Evolutionary conservation across 768 basidiomycete genomes (phyloP).

Genomic region (Hygrocybe coccinea): DNA sequence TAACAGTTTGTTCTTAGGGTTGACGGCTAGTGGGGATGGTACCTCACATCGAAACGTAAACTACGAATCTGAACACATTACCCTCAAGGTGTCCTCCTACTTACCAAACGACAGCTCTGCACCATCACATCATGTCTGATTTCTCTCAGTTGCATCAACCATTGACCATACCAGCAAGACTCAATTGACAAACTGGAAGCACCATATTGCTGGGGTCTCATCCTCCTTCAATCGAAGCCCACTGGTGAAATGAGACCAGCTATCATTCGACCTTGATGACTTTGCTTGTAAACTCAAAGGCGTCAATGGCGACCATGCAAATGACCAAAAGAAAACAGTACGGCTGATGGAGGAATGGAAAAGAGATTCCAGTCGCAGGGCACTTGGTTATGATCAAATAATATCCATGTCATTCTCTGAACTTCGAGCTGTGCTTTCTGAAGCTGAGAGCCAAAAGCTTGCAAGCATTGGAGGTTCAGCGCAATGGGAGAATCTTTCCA

Average conservation of each 20-base stretch:
- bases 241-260: background rate
- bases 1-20: too few relatives aligned
- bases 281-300: slow-evolving; percentile 12
- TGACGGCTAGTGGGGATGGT: too few relatives aligned
- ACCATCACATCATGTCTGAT: too few relatives aligned
- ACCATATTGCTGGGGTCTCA: too few relatives aligned
- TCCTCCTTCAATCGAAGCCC: slow-evolving; percentile 2
- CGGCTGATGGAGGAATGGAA: slow-evolving; percentile 15
- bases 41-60: too few relatives aligned
- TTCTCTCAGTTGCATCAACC: background rate
- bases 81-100: too few relatives aligned
- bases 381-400: slow-evolving; percentile 14
- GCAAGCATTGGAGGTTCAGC: slow-evolving; percentile 22
- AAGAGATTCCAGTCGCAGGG: slow-evolving; percentile 6
- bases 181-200: background rate
- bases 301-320: slow-evolving; percentile 27
- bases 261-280: background rate
- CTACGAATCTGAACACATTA: too few relatives aligned
- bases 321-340: slow-evolving; percentile 16
- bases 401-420: slow-evolving; percentile 3
- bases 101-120: too few relatives aligned
- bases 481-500: slow-evolving; percentile 21
- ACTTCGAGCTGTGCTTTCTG: slow-evolving; percentile 15
- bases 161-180: background rate
- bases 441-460: slow-evolving; percentile 20